Evolutionary conservation across 768 basidiomycete species (phyloP).

Genomic region (Leccinellum luteum): DNA sequence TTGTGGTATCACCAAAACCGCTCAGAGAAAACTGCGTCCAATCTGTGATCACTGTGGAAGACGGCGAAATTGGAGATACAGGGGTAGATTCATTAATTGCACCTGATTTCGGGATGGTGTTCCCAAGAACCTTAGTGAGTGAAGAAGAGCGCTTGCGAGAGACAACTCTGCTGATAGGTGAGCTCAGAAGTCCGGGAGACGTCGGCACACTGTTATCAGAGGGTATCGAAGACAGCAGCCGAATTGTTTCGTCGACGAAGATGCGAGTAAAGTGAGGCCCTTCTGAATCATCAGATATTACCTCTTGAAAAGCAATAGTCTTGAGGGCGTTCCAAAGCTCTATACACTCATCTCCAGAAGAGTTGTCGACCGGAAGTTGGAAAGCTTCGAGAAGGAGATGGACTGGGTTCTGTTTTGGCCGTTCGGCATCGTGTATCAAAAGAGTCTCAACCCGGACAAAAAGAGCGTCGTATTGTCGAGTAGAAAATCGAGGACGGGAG

Average conservation of each 20-base stretch:
- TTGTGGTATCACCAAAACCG: constrained; percentile 52
- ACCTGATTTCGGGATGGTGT: constrained; percentile 2
- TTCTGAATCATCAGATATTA: constrained; percentile 20
- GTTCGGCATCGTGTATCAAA: constrained; percentile 33
- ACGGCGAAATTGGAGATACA: constrained; percentile 28
- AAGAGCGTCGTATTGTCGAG: constrained; percentile 59
- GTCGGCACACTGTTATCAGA: constrained; percentile 34
- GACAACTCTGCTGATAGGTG: constrained; percentile 36
- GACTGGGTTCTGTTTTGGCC: constrained; percentile 51
- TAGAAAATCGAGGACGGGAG: constrained; percentile 66
- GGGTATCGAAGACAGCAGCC: constrained; percentile 49
- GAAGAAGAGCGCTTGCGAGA: constrained; percentile 34
- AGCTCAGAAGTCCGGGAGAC: constrained; percentile 25
- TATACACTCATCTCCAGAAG: constrained; percentile 35
- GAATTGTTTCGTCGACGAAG: constrained; percentile 69
- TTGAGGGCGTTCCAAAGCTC: constrained; percentile 58
- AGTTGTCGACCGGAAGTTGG: constrained; percentile 35
- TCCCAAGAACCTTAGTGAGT: constrained; percentile 29
- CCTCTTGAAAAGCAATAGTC: constrained; percentile 35
- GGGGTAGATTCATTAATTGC: constrained; percentile 22
- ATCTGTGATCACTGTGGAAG: constrained; percentile 39
- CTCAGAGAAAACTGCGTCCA: constrained; percentile 69
- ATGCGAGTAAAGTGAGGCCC: constrained; percentile 47
- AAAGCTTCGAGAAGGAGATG: constrained; percentile 64
- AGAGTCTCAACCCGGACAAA: constrained; percentile 65